Conservation (phyloP, 768 basidiomycete species). For the Tephrocybe rancida region DNA sequence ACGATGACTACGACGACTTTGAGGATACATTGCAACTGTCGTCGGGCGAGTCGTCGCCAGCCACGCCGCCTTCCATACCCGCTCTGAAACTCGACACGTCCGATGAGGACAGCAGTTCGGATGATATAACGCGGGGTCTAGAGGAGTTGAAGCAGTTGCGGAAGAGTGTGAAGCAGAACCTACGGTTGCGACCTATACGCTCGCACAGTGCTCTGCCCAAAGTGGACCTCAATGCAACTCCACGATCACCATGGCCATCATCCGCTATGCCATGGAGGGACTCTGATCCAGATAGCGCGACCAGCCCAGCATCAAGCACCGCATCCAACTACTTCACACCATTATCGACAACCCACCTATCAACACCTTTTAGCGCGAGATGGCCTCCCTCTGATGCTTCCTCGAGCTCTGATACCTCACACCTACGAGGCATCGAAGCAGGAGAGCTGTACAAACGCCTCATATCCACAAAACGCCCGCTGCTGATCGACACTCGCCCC, state of each 20-base stretch:
- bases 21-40: slow-evolving; percentile 43
- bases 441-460: slow-evolving; percentile 51
- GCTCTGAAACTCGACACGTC: slow-evolving; percentile 32
- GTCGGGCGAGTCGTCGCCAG: slow-evolving; percentile 35
- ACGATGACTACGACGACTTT: slow-evolving; percentile 38
- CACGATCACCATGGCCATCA: slow-evolving; percentile 25
- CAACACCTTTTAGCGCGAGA: slow-evolving; percentile 27
- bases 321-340: slow-evolving; percentile 57
- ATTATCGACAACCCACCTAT: slow-evolving; percentile 31
- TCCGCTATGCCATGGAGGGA: slow-evolving; percentile 23
- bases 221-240: slow-evolving; percentile 32
- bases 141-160: slow-evolving; percentile 70
- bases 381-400: slow-evolving; percentile 25
- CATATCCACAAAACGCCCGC: slow-evolving; percentile 51
- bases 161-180: slow-evolving; percentile 73
- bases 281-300: slow-evolving; percentile 35
- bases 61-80: slow-evolving; percentile 33
- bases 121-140: slow-evolving; percentile 71
- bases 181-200: slow-evolving; percentile 76
- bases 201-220: slow-evolving; percentile 57
- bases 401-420: slow-evolving; percentile 26
- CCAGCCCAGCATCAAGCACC: slow-evolving; percentile 48
- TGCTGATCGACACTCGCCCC: slow-evolving; percentile 84
- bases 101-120: slow-evolving; percentile 41
- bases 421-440: slow-evolving; percentile 42